Evolutionary conservation across 305 asterid genomes (phyloP), one percentile per base, ranked within the genome.

Genomic region (Plantago lanceolata): DNA sequence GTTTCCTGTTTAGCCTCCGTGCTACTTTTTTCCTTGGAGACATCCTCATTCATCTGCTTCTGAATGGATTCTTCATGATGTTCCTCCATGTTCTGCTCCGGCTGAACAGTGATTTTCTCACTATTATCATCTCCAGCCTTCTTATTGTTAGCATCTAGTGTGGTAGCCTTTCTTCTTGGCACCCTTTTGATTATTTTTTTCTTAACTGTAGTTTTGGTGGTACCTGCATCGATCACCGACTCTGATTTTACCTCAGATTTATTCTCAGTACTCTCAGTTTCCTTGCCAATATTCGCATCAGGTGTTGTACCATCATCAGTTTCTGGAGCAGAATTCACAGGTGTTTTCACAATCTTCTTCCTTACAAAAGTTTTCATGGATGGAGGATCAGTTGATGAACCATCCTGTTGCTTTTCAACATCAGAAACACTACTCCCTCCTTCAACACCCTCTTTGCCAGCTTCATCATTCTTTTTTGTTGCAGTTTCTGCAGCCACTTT

Each of bases 131-230:
- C 87, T 65, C 68, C 80, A 59, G 73, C 63, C 60, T 62, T 73
- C 75, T 67, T 82, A 70, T 20, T 61, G 59, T 67, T 66, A 61
- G 79, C 37, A 31, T 78, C 94, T 43, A 68, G 79, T 44, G 85
- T 19, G 53, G 60, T 59, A 53, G 73, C 78, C 75, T 94, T 90
- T 75, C 70, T 81, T 75, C 88, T 90, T 8, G 85, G 78, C 61
- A 94, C 89, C 77, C 82, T 82, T 75, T 75, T 88, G 66, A 93
- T 64, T 33, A 89, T 71, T 83, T 93, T 89, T 75, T 81, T 87
- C 78, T 87, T 89, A 20, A 83, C 77, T 47, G 79, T 82, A 63
- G 78, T 74, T 72, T 86, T 88, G 67, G 76, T 74, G 80, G 65
- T 68, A 57, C 75, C 75, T 66, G 67, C 85, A 70, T 77, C 83